Base-by-base conservation (phyloP, 371 early-diverging fungal genomes). In the Haplosporangium sp. region DNA sequence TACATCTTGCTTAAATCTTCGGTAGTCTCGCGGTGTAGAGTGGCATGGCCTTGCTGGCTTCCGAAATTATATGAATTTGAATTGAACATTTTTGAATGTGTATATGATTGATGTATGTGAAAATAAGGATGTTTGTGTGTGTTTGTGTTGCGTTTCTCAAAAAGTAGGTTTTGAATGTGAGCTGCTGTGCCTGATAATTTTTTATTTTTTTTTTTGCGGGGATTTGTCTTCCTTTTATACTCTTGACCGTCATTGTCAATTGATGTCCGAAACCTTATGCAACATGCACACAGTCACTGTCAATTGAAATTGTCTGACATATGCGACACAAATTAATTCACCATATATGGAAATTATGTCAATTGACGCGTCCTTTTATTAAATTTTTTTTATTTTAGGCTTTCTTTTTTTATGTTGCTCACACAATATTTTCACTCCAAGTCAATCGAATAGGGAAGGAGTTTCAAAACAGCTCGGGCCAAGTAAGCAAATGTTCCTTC, bases 401-500 rank as follows among this genome's bases (percentile, higher is more conserved):
- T 37, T 37, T 39, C 40, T 39, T 8, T 5, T 57, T 17, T 57
- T 27, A 27, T 27, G 1, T 27, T 27, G 27, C 27, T 27, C 27
- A 27, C 27, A 27, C 27, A 39, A 39, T 59, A 13, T 10, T 11
- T 5, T 44, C 65, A 81, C 52, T 81, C 82, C 45, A 81, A 42
- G 39, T 81, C 82, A 60, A 81, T 81, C 44, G 82, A 81, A 59
- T 81, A 81, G 0, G 82, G 82, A 10, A 81, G 50, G 55, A 81
- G 60, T 47, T 75, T 74, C 19, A 84, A 62, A 17, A 67, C 71
- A 40, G 82, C 75, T 13, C 77, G 76, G 4, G 90, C 88, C 47
- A 95, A 86, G 73, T 92, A 94, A 17, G 85, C 72, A 72, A 89
- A 88, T 6, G 94, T 93, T 15, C 93, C 92, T 55, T 91, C 90